Conservation (phyloP, 1,284 basidiomycete genomes). For the Volvariella volvacea region DNA sequence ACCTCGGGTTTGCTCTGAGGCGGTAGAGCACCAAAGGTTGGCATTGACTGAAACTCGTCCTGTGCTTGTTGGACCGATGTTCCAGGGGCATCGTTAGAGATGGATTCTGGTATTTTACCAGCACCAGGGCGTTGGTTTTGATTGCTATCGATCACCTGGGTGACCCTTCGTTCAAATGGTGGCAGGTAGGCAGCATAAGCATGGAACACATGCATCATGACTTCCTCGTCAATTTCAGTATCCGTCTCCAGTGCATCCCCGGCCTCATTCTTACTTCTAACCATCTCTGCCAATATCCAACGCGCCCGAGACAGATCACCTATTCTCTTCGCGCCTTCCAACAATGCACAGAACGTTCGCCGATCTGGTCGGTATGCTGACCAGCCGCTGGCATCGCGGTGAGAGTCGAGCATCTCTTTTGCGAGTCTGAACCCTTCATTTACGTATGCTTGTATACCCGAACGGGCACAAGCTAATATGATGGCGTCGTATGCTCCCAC, state of each 20-base stretch:
- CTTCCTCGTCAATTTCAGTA: slow-evolving; percentile 56
- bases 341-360: slow-evolving; percentile 73
- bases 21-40: slow-evolving; percentile 52
- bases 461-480: slow-evolving; percentile 70
- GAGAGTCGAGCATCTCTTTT: slow-evolving; percentile 73
- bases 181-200: slow-evolving; percentile 80
- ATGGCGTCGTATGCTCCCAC: slow-evolving; percentile 74
- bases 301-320: slow-evolving; percentile 80
- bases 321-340: slow-evolving; percentile 84
- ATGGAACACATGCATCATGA: slow-evolving; percentile 83
- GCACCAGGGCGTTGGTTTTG: not conserved
- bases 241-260: slow-evolving; percentile 15
- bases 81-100: slow-evolving; percentile 1
- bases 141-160: slow-evolving; percentile 28
- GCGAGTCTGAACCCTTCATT: slow-evolving; percentile 77
- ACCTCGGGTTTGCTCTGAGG: slow-evolving; percentile 76
- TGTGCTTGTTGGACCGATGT: slow-evolving; percentile 8
- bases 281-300: slow-evolving; percentile 90
- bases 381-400: slow-evolving; percentile 55
- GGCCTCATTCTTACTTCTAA: slow-evolving; percentile 26
- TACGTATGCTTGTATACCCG: slow-evolving; percentile 56
- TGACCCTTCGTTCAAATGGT: slow-evolving; percentile 47
- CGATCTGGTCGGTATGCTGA: slow-evolving; percentile 58
- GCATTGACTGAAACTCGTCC: slow-evolving; percentile 12
- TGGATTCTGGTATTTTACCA: not conserved